Evolutionary conservation across 2,329 filamentous ascomycete species (phyloP), one percentile per base, ranked within the genome.

Genomic region (Exophiala aquamarina): DNA sequence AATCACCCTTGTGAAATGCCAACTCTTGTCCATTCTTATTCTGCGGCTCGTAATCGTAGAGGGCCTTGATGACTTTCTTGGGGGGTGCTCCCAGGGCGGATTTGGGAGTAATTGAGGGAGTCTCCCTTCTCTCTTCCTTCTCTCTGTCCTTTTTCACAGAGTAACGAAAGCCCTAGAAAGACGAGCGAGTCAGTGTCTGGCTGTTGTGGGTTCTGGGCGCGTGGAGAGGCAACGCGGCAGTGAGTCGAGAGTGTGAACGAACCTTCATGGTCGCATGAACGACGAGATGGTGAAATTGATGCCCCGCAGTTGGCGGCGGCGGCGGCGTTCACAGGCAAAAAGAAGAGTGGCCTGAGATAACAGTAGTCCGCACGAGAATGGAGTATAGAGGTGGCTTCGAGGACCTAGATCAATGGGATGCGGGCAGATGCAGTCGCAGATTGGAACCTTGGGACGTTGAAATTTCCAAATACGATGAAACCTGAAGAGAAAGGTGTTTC

Each of bases 51-150:
- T 95, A 95, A 69, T 94, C 89, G 77, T 95, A 95, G 49, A 96
- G 84, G 21, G 93, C 93, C 75, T 92, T 90, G 69, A 98, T 98
- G 52, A 98, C 91, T 91, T 95, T 95, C 71, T 95, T 95, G 1
- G 91, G 91, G 43, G 91, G 89, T 19, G 93, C 81, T 63, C 95
- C 95, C 42, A 90, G 89, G 57, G 92, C 81, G 46, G 90, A 86
- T 69, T 95, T 95, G 55, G 87, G 85, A 13, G 85, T 83, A 59
- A 95, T 87, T 47, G 86, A 85, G 59, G 88, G 78, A 64, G 88
- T 86, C 57, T 82, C 78, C 26, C 44, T 40, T 31, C 51, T 42
- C 66, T 84, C 82, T 53, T 72, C 67, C 56, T n/a, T n/a, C n/a
- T 82, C 80, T 76, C 90, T 94, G 59, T 94, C 89, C 68, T 87